Evolutionary conservation across 2,329 filamentous ascomycete genomes (phyloP).

Genomic region (Neofusicoccum kwambonambiense): DNA sequence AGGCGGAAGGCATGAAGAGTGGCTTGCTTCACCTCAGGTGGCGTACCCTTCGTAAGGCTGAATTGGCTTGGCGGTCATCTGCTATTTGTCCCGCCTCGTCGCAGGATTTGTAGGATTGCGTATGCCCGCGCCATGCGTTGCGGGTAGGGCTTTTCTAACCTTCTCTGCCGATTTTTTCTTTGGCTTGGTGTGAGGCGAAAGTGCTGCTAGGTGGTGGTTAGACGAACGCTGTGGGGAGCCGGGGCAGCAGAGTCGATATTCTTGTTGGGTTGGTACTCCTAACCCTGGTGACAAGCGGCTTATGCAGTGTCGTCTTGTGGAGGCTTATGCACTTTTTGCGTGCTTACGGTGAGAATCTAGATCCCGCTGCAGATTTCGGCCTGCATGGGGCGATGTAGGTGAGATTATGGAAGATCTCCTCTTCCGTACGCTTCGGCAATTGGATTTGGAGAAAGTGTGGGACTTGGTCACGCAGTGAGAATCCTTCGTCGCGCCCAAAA

Average conservation of each 20-base stretch:
- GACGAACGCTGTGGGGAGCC: neutral
- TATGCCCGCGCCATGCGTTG: no score
- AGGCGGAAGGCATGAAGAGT: no score
- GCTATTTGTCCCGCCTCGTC: no score
- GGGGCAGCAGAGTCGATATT: neutral
- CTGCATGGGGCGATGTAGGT: neutral
- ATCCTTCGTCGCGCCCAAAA: neutral
- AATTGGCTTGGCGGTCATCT: no score
- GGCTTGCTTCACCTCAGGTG: no score
- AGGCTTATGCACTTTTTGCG: neutral
- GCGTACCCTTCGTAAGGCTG: no score
- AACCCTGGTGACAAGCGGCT: neutral
- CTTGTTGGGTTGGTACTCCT: neutral
- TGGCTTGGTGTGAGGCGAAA: no score
- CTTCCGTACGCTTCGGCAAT: neutral
- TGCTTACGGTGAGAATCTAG: constrained; percentile 15
- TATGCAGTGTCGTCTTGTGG: neutral
- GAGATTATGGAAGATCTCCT: neutral
- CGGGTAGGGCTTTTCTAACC: neutral
- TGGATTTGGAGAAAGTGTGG: neutral
- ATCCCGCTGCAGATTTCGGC: constrained; percentile 8
- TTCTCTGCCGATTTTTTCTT: no score
- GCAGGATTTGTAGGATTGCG: no score
- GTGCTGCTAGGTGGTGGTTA: no score
- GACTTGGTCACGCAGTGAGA: constrained; percentile 2